Conservation (phyloP, 176 grass and related monocot species). For the Musa itinerans region DNA sequence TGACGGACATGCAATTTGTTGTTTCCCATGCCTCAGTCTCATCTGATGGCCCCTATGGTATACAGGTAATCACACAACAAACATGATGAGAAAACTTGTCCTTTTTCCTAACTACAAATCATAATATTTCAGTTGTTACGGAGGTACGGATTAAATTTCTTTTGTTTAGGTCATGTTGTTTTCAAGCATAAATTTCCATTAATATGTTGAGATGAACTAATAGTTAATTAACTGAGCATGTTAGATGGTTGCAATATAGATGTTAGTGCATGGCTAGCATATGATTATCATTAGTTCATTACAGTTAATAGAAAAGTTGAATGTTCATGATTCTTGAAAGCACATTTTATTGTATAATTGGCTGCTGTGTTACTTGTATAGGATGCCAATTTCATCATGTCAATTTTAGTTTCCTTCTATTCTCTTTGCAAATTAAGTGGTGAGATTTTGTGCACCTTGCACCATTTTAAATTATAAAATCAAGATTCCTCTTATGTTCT, state of each 20-base stretch:
- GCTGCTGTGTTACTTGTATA: not conserved
- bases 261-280: too few relatives aligned
- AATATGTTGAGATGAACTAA: not conserved
- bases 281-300: not conserved
- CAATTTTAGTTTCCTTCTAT: not conserved
- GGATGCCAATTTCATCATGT: not conserved
- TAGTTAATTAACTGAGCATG: too few relatives aligned
- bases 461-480: not conserved
- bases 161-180: not conserved
- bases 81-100: not conserved
- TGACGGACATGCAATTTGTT: slow-evolving; percentile 91
- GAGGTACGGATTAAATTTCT: not conserved
- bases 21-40: slow-evolving; percentile 85
- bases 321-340: not conserved
- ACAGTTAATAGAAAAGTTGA: not conserved
- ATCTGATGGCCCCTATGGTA: slow-evolving; percentile 53
- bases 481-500: not conserved
- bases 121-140: not conserved
- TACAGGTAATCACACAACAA: slow-evolving; percentile 43
- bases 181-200: not conserved
- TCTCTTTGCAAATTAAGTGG: not conserved
- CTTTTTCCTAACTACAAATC: not conserved
- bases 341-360: not conserved
- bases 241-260: too few relatives aligned
- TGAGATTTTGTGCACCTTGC: not conserved